phyloP scores from a whole-genome alignment of 148 eudicot genomes.

The Diospyros lotus region DNA sequence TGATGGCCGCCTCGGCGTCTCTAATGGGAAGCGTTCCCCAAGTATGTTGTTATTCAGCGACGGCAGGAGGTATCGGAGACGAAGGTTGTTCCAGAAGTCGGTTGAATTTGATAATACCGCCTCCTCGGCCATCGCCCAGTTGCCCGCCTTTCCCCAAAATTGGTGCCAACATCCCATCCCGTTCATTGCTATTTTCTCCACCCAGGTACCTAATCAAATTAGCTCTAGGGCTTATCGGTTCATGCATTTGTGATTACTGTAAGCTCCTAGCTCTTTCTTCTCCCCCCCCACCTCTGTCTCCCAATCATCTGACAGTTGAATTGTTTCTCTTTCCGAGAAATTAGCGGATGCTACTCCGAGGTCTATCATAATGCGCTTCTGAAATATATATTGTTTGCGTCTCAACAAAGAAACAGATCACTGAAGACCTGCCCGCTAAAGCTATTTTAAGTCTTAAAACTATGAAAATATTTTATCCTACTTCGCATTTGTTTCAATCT shows the following conservation, averaged over 20 bases:
- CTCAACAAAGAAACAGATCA: background rate
- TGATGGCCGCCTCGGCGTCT: constrained; percentile 6
- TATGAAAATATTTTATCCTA: background rate
- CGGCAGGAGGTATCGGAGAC: background rate
- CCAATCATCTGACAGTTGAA: background rate
- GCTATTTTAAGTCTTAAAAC: background rate
- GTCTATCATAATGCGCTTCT: background rate
- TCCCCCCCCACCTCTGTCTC: no score
- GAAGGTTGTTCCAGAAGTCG: background rate
- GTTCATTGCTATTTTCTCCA: background rate
- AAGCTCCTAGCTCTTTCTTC: no score
- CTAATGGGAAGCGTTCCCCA: constrained; percentile 1
- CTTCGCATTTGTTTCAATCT: background rate
- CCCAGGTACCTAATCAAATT: background rate
- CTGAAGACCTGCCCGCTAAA: background rate
- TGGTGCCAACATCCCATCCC: background rate
- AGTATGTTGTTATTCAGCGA: background rate
- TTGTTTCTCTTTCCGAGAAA: background rate
- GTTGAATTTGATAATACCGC: constrained; percentile 1
- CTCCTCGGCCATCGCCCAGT: background rate
- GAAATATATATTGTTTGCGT: background rate
- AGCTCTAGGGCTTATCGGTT: no score
- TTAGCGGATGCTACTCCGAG: background rate
- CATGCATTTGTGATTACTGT: no score
- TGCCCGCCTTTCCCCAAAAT: background rate